phyloP scores from a whole-genome alignment of 169 alveolate genomes.

The Eimeria falciformis region DNA sequence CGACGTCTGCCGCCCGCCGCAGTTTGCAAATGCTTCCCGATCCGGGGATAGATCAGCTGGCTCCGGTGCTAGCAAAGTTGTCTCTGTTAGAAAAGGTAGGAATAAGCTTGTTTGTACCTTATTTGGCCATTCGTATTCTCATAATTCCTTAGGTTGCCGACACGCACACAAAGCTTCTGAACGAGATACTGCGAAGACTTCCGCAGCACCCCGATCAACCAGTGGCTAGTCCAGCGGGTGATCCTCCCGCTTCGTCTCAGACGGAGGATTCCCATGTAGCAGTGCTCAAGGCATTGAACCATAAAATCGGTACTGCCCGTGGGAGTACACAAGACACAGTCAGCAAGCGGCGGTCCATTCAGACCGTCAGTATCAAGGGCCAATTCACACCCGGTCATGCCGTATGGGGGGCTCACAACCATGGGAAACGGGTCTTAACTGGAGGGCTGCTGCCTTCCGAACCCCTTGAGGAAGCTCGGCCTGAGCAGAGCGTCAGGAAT shows the following conservation, averaged over 20 bases:
- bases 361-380: too few relatives aligned
- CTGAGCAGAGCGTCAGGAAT: too few relatives aligned
- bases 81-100: constrained; percentile 14
- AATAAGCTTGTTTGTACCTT: neutral
- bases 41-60: constrained; percentile 15
- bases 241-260: neutral
- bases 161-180: neutral
- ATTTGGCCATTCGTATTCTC: neutral
- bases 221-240: neutral
- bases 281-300: neutral
- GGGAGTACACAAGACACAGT: too few relatives aligned
- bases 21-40: neutral
- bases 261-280: neutral
- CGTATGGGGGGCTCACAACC: too few relatives aligned
- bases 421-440: too few relatives aligned
- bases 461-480: too few relatives aligned
- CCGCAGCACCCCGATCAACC: neutral
- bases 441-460: too few relatives aligned
- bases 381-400: too few relatives aligned
- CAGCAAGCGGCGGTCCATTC: too few relatives aligned
- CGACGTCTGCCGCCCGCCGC: neutral
- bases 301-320: neutral
- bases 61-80: constrained; percentile 28
- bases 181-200: neutral
- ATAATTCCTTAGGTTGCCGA: neutral